Base-by-base conservation (phyloP, 2,329 filamentous ascomycete species). In the Aspergillus viridinutans region DNA sequence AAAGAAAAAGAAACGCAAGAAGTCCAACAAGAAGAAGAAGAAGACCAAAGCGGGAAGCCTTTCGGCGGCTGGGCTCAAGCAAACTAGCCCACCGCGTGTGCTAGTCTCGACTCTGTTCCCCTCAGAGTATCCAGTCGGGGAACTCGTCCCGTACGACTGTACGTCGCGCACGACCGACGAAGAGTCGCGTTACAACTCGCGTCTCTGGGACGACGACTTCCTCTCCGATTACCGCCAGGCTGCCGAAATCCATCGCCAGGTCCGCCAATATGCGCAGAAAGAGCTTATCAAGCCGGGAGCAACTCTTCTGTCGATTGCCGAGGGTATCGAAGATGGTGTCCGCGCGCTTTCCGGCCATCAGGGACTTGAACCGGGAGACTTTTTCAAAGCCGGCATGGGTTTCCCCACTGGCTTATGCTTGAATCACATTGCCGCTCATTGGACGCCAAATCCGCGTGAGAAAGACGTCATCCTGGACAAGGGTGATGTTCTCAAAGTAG, bases 401-500 rank as follows among this genome's bases (percentile, higher is more conserved):
- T 85, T 85, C 63, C 82, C 82, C 0, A 83, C 81, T 3, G 82
- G 82, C 0, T 63, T 84, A 25, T 79, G 75, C 56, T 64, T 84
- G 54, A 83, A 85, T 61, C 76, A 84, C 60, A 72, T 76, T 45
- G 81, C 77, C 14, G 82, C 82, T 6, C 82, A 85, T 68, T 85
- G 76, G 64, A 83, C 81, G 1, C 82, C 82, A 6, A 85, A 83
- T 62, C 78, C 82, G 1, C 80, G 82, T 1, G 76, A 82, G 68
- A 87, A 85, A 73, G 90, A 91, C 71, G 83, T 88, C 66, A 75
- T 92, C 35, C 78, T 94, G 57, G 79, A 89, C 68, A 73, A 87
- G 59, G 82, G 85, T 60, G 90, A 95, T 69, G 89, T 95, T 38
- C 83, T 93, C 82, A 92, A 90, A 74, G 86, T 92, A 7, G 89